These are phyloP conservation scores for Theobroma cacao DNA, from an alignment of 345 rosid species.

Conservation along the genomic window DNA sequence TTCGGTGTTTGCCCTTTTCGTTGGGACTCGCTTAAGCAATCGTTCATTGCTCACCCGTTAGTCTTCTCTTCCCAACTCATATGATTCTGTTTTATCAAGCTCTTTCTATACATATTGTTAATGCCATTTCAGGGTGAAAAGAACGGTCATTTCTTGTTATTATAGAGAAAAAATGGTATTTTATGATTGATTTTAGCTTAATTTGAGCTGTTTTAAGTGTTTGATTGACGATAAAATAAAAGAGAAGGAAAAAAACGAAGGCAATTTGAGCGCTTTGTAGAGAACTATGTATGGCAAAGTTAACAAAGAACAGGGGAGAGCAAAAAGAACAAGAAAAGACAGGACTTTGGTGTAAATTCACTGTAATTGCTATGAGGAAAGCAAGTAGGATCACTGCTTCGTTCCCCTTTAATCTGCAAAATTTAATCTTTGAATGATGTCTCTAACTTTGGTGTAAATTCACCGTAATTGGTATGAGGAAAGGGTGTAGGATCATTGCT, in stretches of 20 bases:
- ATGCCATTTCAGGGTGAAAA: background rate
- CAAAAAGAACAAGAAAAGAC: background rate
- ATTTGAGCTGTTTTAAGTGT: background rate
- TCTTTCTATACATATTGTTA: background rate
- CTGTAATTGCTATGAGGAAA: background rate
- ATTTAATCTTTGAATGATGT: background rate
- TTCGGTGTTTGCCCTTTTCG: conserved; percentile 94
- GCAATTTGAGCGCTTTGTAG: background rate
- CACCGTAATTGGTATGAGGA: background rate
- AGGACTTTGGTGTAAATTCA: background rate
- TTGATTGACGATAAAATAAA: background rate
- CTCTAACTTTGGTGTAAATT: background rate
- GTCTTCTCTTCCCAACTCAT: conserved; percentile 16
- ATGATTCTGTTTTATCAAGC: background rate
- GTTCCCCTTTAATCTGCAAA: background rate
- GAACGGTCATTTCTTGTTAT: background rate
- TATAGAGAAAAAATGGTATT: background rate
- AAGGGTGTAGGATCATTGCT: background rate
- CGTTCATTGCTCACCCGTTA: conserved; percentile 80
- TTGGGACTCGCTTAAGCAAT: conserved; percentile 66
- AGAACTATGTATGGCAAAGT: background rate
- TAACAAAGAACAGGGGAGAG: background rate
- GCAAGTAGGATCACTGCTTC: background rate
- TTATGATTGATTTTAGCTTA: conserved; percentile 2
- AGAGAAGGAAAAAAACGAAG: background rate